These are phyloP conservation scores for Polytolypa hystricis DNA, from an alignment of 2,329 filamentous ascomycete species.

Conservation along the genomic window DNA sequence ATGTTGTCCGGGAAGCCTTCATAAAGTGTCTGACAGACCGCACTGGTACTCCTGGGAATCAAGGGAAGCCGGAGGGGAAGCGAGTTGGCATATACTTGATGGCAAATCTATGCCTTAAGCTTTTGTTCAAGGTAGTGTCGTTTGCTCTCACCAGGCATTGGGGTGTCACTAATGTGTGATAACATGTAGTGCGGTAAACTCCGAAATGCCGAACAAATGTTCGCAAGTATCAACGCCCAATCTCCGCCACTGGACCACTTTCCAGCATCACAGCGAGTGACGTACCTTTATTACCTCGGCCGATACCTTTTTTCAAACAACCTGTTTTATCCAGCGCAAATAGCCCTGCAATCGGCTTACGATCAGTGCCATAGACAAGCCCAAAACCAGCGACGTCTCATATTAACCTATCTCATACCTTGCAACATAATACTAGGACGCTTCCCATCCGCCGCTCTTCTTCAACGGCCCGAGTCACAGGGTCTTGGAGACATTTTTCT, in stretches of 20 bases:
- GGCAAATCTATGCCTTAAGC: slow-evolving; percentile 79
- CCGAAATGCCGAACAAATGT: slow-evolving; percentile 74
- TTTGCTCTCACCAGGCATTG: too few relatives aligned
- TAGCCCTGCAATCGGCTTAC: slow-evolving; percentile 70
- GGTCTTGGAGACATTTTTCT: slow-evolving; percentile 56
- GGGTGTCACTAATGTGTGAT: too few relatives aligned
- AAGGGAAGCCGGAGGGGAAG: slow-evolving; percentile 66
- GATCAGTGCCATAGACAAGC: slow-evolving; percentile 54
- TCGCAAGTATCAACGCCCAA: slow-evolving; percentile 74
- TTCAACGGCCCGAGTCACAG: slow-evolving; percentile 59
- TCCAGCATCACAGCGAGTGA: slow-evolving; percentile 75
- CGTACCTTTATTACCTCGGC: slow-evolving; percentile 88
- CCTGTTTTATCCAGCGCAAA: slow-evolving; percentile 66
- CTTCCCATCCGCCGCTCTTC: slow-evolving; percentile 58
- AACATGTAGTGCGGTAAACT: slow-evolving; percentile 65
- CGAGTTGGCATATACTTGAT: slow-evolving; percentile 83
- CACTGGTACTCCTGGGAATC: slow-evolving; percentile 48
- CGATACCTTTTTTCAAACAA: slow-evolving; percentile 79
- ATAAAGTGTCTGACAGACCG: slow-evolving; percentile 80
- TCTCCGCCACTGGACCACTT: slow-evolving; percentile 73
- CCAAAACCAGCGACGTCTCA: slow-evolving; percentile 59
- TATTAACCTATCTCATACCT: slow-evolving; percentile 74
- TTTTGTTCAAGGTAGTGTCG: slow-evolving; percentile 64
- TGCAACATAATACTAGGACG: slow-evolving; percentile 75
- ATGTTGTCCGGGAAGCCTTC: slow-evolving; percentile 82